phyloP scores from a whole-genome alignment of 371 early-diverging fungal genomes.

The Dichotomocladium elegans region DNA sequence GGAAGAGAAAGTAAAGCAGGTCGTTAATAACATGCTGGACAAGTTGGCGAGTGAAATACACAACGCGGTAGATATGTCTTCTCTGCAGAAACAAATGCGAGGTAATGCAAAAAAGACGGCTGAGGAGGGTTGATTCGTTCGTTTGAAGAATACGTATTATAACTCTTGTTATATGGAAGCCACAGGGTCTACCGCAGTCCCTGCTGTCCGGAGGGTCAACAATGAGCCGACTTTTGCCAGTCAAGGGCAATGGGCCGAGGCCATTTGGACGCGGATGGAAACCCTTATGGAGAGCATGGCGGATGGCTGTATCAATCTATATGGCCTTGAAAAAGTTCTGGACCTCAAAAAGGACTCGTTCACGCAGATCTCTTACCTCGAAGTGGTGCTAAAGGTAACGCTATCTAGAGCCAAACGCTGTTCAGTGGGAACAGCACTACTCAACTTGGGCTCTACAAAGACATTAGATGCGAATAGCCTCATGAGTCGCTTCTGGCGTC shows the following conservation, averaged over 20 bases:
- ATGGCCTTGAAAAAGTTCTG: slow-evolving; percentile 68
- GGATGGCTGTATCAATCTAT: slow-evolving; percentile 67
- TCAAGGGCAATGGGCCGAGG: slow-evolving; percentile 43
- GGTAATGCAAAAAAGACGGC: slow-evolving; percentile 43
- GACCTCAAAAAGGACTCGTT: slow-evolving; percentile 66
- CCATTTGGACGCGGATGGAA: slow-evolving; percentile 72
- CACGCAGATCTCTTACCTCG: slow-evolving; percentile 63
- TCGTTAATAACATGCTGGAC: slow-evolving; percentile 46
- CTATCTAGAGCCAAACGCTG: neutral
- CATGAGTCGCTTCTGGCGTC: slow-evolving; percentile 47
- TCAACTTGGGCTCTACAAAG: slow-evolving; percentile 2
- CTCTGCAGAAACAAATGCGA: slow-evolving; percentile 60
- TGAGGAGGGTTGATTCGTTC: too few species aligned
- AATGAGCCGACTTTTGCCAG: slow-evolving; percentile 51
- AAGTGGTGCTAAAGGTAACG: slow-evolving; percentile 48
- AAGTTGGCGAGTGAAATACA: slow-evolving; percentile 52
- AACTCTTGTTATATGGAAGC: neutral
- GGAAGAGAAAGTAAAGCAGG: slow-evolving; percentile 42
- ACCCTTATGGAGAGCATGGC: slow-evolving; percentile 69
- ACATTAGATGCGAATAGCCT: slow-evolving; percentile 37
- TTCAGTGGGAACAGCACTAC: neutral
- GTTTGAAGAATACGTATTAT: too few species aligned
- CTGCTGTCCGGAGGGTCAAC: slow-evolving; percentile 49
- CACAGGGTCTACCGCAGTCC: slow-evolving; percentile 7
- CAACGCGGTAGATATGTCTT: slow-evolving; percentile 57